These are phyloP conservation scores for Boletus eberwhitei DNA, from an alignment of 768 basidiomycete species.

Conservation along the genomic window DNA sequence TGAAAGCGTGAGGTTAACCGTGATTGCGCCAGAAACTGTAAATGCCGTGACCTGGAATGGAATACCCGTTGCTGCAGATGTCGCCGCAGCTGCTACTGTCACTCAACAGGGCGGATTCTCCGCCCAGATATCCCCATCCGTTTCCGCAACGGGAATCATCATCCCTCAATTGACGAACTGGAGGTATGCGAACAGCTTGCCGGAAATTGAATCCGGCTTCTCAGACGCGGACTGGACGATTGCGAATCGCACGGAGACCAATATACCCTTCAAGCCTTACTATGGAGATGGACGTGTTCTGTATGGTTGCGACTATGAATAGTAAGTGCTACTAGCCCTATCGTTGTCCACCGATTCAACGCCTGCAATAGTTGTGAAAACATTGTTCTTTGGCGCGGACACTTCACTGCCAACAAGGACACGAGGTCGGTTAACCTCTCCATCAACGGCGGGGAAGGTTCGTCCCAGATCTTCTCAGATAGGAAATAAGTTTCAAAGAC, in stretches of 20 bases:
- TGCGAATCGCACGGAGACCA: constrained; percentile 72
- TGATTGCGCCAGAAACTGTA: constrained; percentile 58
- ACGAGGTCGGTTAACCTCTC: constrained; percentile 69
- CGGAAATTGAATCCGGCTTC: constrained; percentile 58
- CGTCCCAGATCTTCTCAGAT: constrained; percentile 1
- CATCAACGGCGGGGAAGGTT: constrained; percentile 79
- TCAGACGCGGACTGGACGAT: constrained; percentile 62
- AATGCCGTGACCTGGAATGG: constrained; percentile 73
- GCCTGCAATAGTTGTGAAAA: constrained; percentile 66
- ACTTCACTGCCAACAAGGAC: constrained; percentile 60
- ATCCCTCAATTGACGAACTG: constrained; percentile 59
- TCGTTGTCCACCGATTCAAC: constrained; percentile 3
- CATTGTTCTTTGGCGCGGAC: constrained; percentile 76
- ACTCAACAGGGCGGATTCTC: constrained; percentile 46
- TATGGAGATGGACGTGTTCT: constrained; percentile 77
- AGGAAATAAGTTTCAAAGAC: neutral
- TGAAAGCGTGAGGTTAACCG: constrained; percentile 50
- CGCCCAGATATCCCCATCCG: constrained; percentile 40
- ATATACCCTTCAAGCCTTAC: constrained; percentile 63
- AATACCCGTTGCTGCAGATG: constrained; percentile 35
- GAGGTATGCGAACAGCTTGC: constrained; percentile 73
- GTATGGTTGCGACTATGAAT: constrained; percentile 86
- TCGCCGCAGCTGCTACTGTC: constrained; percentile 27
- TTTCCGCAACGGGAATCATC: constrained; percentile 30
- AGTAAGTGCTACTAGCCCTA: constrained; percentile 43